These are phyloP conservation scores for Tylopilus felleus DNA, from an alignment of 768 basidiomycete genomes.

Conservation along the genomic window DNA sequence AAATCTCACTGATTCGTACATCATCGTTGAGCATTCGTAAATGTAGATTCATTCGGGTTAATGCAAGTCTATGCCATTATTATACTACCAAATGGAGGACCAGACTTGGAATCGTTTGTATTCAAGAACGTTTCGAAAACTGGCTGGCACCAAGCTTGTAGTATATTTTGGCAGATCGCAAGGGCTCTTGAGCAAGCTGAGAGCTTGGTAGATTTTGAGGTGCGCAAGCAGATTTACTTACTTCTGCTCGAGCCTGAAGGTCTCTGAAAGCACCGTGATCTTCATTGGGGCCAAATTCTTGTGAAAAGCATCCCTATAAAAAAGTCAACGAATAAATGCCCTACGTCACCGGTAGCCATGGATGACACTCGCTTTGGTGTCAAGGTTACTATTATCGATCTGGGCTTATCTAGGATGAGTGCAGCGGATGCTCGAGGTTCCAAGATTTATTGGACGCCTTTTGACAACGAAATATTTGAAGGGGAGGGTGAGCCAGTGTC, in stretches of 20 bases:
- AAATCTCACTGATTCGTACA: neutral
- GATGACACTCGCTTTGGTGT: conserved; percentile 67
- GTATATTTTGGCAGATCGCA: conserved; percentile 88
- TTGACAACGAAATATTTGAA: conserved; percentile 89
- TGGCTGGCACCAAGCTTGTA: conserved; percentile 86
- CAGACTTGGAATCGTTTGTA: conserved; percentile 82
- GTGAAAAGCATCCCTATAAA: conserved; percentile 52
- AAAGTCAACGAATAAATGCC: conserved; percentile 34
- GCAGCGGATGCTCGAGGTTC: conserved; percentile 46
- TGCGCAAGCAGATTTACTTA: conserved; percentile 33
- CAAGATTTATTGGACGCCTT: conserved; percentile 66
- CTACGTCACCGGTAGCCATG: conserved; percentile 47
- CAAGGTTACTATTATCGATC: conserved; percentile 84
- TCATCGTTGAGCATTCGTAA: conserved; percentile 6
- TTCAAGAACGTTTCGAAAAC: conserved; percentile 55
- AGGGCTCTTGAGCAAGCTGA: conserved; percentile 79
- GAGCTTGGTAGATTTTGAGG: conserved; percentile 81
- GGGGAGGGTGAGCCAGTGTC: conserved; percentile 67
- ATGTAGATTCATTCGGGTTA: conserved; percentile 66
- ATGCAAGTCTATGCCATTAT: conserved; percentile 87
- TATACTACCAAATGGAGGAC: conserved; percentile 85
- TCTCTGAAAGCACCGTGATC: conserved; percentile 80
- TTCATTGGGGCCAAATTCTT: conserved; percentile 98
- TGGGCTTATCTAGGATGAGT: conserved; percentile 87
- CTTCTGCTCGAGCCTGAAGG: neutral